These are phyloP conservation scores for Candida koratica DNA, from an alignment of 805 yeast species.

Conservation along the genomic window DNA sequence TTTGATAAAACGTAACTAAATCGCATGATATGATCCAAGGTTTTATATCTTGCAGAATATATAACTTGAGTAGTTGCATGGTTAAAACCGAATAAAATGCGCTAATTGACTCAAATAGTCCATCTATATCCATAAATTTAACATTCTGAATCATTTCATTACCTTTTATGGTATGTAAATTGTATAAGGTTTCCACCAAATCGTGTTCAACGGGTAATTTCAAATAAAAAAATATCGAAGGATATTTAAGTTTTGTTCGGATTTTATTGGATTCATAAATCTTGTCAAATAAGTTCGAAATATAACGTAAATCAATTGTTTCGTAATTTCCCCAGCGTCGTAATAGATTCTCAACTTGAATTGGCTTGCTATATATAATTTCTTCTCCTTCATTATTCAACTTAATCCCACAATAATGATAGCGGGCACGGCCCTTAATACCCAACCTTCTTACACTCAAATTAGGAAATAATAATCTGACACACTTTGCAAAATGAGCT, in stretches of 20 bases:
- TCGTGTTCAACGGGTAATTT: slow-evolving; percentile 49
- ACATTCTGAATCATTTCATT: slow-evolving; percentile 60
- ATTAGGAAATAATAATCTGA: slow-evolving; percentile 59
- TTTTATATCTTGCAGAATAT: slow-evolving; percentile 43
- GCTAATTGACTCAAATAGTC: slow-evolving; percentile 50
- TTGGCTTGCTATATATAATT: slow-evolving; percentile 2
- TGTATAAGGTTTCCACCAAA: slow-evolving; percentile 57
- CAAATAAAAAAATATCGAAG: slow-evolving; percentile 41
- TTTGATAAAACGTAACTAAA: slow-evolving; percentile 49
- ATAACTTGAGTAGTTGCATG: slow-evolving; percentile 57
- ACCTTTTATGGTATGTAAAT: slow-evolving; percentile 62
- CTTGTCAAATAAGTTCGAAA: slow-evolving; percentile 27
- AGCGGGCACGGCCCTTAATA: slow-evolving; percentile 74
- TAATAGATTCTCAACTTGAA: not conserved
- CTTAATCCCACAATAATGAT: slow-evolving; percentile 76
- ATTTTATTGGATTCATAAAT: slow-evolving; percentile 16
- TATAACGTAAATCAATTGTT: slow-evolving; percentile 16
- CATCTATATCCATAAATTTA: slow-evolving; percentile 62
- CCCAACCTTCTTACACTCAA: slow-evolving; percentile 77
- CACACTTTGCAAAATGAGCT: slow-evolving; percentile 75
- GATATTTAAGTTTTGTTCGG: slow-evolving; percentile 23
- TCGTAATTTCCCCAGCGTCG: not conserved
- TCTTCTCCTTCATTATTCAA: slow-evolving; percentile 6
- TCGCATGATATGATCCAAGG: slow-evolving; percentile 74
- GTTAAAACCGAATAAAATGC: slow-evolving; percentile 56